Base-by-base conservation (phyloP, 257 asterid species). In the Asclepias syriaca region DNA sequence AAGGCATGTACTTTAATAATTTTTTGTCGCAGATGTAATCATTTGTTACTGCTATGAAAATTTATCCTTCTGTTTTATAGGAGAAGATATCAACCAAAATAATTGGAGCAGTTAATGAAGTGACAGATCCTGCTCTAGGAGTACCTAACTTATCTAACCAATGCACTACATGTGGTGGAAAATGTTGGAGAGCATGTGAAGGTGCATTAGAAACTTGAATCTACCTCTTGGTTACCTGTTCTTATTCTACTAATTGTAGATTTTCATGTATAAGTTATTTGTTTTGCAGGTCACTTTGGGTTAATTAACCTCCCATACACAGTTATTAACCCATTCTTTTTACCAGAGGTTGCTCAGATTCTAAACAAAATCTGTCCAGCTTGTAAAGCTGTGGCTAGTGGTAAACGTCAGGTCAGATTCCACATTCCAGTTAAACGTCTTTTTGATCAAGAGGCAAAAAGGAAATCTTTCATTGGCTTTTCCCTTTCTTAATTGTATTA, bases 211-310 rank as follows among this genome's bases (percentile, higher is more conserved):
- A 66, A 76, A 72, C 65, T 24, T 58, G 46, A 77, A 24, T 24
- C n/a, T 79, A 72, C 72, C 65, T 68, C 58, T 74, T 60, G 70
- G 43, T 76, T 70, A 65, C 71, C 66, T 70, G 54, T 15, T 69
- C 50, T 68, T 65, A 55, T 13, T 64, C 63, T 60, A 40, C 43
- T 53, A 59, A 46, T 59, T 67, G 69, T 59, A 70, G 57, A 32
- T 69, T 12, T 70, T 72, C 58, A 18, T 54, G 71, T 59, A 16
- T 65, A 60, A 68, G 34, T 39, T n/a, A 48, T 74, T 48, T 65
- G 58, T 74, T 77, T 83, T 86, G 78, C 96, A 95, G 99, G 99
- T 58, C 99, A 95, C 83, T 95, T 88, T 80, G 99, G 99, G 48
- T 63, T 90, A 74, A 85, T 95, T 80, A 81, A 87, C 32, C 82